Percentiles rank a stretch among this genome's conserved stretches.
phyloP scores from a whole-genome alignment of 129 eudicot genomes.

The Scalesia atractyloides region DNA sequence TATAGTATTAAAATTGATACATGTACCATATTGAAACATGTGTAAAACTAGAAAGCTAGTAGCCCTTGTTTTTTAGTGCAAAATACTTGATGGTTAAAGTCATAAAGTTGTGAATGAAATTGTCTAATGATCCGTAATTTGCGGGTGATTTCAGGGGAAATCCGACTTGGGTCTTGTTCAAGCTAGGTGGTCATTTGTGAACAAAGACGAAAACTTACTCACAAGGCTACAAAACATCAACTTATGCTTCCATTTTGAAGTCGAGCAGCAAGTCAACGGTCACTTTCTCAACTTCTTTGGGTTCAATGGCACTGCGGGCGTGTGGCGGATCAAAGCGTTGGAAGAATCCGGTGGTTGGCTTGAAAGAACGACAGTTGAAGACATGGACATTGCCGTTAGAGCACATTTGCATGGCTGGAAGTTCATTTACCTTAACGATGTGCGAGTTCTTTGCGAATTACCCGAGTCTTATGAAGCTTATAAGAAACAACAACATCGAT shows the following conservation, averaged over 20 bases:
- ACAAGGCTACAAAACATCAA: constrained; percentile 93
- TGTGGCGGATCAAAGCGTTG: constrained; percentile 91
- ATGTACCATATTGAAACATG: neutral
- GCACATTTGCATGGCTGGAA: constrained; percentile 81
- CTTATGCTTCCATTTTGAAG: constrained; percentile 95
- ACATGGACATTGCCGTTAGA: constrained; percentile 75
- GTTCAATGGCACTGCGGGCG: constrained; percentile 97
- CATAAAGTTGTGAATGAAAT: neutral
- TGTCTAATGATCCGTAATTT: neutral
- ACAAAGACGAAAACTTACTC: constrained; percentile 88
- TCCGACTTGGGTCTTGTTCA: constrained; percentile 86
- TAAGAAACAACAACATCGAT: constrained; percentile 78
- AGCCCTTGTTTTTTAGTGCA: neutral
- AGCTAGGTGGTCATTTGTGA: constrained; percentile 91
- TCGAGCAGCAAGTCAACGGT: constrained; percentile 95
- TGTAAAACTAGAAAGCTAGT: neutral
- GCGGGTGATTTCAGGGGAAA: constrained; percentile 57
- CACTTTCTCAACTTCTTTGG: constrained; percentile 77
- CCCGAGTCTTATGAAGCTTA: constrained; percentile 82
- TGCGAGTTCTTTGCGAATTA: constrained; percentile 60
- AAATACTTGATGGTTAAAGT: neutral
- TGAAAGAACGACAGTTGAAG: constrained; percentile 86
- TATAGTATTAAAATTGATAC: no score
- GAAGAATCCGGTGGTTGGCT: constrained; percentile 99
- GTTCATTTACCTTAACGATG: constrained; percentile 69